phyloP scores from a whole-genome alignment of 805 yeast genomes.

The Hanseniaspora valbyensis region DNA sequence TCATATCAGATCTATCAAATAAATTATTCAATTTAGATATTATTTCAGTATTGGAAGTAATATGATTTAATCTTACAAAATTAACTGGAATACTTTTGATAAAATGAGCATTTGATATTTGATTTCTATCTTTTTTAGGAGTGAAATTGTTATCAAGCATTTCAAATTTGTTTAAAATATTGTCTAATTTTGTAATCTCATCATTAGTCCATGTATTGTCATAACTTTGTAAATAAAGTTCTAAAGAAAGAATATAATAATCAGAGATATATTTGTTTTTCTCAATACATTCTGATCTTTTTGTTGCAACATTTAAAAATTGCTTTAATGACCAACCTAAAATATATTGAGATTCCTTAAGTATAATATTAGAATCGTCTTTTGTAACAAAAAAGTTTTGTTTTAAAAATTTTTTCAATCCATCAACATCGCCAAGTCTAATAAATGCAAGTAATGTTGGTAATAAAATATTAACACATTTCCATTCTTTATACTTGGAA shows the following conservation, averaged over 20 bases:
- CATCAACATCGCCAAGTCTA: slow-evolving; percentile 2
- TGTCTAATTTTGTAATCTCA: neutral
- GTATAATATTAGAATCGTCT: neutral
- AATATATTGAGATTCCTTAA: slow-evolving; percentile 6
- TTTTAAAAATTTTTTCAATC: slow-evolving; percentile 6
- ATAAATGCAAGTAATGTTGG: slow-evolving; percentile 2
- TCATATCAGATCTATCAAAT: neutral
- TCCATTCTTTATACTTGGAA: slow-evolving; percentile 52
- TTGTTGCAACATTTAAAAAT: slow-evolving; percentile 6
- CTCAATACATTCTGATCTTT: neutral
- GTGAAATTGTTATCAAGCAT: neutral
- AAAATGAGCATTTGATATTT: slow-evolving; percentile 20
- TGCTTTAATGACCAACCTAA: slow-evolving; percentile 5
- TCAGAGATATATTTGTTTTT: neutral
- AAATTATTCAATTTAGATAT: neutral
- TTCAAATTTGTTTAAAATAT: slow-evolving; percentile 3
- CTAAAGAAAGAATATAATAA: slow-evolving; percentile 1
- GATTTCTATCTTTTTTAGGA: neutral
- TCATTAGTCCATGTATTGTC: neutral
- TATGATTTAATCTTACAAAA: slow-evolving; percentile 47
- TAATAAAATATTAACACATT: slow-evolving; percentile 49
- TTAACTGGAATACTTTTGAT: slow-evolving; percentile 41
- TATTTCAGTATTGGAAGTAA: slow-evolving; percentile 5
- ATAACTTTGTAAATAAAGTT: slow-evolving; percentile 11
- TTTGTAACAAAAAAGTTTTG: slow-evolving; percentile 6